Evolutionary conservation across 2,329 filamentous ascomycete genomes (phyloP), one percentile per base, ranked within the genome.

Genomic region (Proliferodiscus dingleyae): DNA sequence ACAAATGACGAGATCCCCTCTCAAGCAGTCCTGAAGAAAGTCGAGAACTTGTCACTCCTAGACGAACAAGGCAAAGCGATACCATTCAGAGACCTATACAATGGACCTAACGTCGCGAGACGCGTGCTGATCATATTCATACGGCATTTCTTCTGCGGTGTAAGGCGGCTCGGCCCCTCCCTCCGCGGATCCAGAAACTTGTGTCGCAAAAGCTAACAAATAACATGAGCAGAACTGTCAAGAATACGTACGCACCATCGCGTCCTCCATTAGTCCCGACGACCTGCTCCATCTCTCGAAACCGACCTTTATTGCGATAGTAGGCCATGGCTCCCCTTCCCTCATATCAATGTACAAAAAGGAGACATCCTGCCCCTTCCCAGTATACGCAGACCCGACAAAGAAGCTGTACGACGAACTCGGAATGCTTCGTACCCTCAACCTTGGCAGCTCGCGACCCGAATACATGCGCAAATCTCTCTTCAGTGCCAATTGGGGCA

Each of bases 1-100:
- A 80, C 73, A 9, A 75, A 72, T 59, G 71, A 83, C 57, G 69
- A 74, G 29, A 58, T 82, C 2, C 80, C 80, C 1, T 67, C 73
- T 0, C 55, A 61, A 16, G 68, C 71, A 44, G 70, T 68, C 3
- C 62, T 83, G 21, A 68, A 66, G 43, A 70, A 68, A 54, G 71
- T 83, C 32, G 75, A 77, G 50, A 49, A 60, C 16, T 44, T 61
- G 44, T 47, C 47, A 1, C 51, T 66, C 7, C 43, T 64, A 22
- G 59, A 63, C 43, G 37, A 50, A 13, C 59, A 65, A 42, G 61
- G 64, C 3, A 60, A 58, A 29, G 47, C 52, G 1, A 44, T 59
- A 21, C 55, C 58, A 1, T 66, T 66, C 53, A 61, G 60, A 41
- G 61, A 50, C 18, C 40, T 66, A 22, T 66, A 63, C 23, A 61